Percentiles rank a stretch among this genome's conserved stretches.
Conservation (phyloP, 176 grass and related monocot genomes). For the Zea luxurians region DNA sequence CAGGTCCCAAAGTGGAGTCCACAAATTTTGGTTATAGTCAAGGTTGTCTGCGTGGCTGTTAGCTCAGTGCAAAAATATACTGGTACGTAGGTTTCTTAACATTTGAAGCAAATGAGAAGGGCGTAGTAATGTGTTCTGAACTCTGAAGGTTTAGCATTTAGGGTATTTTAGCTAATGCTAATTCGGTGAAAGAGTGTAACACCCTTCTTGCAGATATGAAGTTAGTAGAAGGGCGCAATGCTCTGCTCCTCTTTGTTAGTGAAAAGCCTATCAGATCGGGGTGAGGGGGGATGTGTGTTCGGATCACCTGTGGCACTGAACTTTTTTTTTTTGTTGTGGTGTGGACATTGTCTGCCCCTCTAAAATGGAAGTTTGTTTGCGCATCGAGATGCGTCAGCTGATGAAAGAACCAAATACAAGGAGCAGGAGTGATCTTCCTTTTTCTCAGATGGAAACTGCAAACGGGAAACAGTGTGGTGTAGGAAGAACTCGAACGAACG, state of each 20-base stretch:
- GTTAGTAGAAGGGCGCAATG: background rate
- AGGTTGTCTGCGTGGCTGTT: background rate
- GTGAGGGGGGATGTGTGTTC: no score
- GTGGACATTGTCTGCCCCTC: no score
- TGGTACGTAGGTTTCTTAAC: background rate
- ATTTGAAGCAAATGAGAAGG: background rate
- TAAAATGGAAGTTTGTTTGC: no score
- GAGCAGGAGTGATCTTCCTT: no score
- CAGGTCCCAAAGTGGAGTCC: background rate
- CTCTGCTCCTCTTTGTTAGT: background rate
- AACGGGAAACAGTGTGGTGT: no score
- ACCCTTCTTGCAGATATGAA: background rate
- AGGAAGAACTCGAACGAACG: no score
- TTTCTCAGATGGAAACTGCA: no score
- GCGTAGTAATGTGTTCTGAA: background rate
- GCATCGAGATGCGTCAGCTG: no score
- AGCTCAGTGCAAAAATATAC: background rate
- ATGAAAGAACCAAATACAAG: no score
- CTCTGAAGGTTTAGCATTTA: background rate
- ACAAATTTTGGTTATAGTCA: background rate
- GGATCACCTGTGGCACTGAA: no score
- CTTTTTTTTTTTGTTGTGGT: no score
- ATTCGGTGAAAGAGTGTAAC: background rate
- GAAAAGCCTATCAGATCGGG: no score
- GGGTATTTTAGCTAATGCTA: background rate